phyloP scores from a whole-genome alignment of 495 filamentous ascomycete genomes.

The Entonaema liquescens region DNA sequence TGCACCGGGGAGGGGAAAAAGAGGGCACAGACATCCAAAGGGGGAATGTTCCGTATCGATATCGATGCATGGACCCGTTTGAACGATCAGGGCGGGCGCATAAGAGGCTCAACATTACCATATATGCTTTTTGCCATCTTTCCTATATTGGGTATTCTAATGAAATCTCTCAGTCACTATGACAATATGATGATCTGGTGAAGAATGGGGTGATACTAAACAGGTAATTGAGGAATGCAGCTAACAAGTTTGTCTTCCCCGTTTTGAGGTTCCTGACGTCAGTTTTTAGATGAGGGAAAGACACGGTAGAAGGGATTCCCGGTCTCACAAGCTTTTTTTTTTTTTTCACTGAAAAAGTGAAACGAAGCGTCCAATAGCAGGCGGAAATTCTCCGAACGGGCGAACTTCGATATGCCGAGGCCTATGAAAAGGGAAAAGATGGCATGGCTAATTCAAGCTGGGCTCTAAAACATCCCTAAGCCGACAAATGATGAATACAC shows the following conservation, averaged over 20 bases:
- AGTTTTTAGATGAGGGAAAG: conserved; percentile 33
- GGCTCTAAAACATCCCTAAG: conserved; percentile 22
- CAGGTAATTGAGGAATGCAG: conserved; percentile 25
- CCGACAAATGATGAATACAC: conserved; percentile 4
- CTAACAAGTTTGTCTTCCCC: conserved; percentile 26
- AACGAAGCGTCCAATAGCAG: conserved; percentile 3
- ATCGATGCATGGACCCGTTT: conserved; percentile 6
- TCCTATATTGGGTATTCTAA: conserved; percentile 9
- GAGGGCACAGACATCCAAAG: conserved; percentile 6
- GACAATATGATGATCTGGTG: conserved; percentile 13
- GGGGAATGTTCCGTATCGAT: conserved; percentile 1
- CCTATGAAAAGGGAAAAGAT: conserved; percentile 1
- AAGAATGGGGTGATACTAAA: conserved; percentile 20
- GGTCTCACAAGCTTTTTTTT: conserved; percentile 32
- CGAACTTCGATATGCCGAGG: conserved; percentile 11
- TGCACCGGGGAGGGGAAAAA: conserved; percentile 6
- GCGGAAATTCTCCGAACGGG: neutral
- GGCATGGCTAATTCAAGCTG: neutral
- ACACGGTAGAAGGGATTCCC: conserved; percentile 26
- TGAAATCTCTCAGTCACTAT: conserved; percentile 8
- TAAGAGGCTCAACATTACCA: neutral
- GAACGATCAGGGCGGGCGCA: neutral
- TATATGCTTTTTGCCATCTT: conserved; percentile 14
- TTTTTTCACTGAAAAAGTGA: conserved; percentile 7
- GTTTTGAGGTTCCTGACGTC: conserved; percentile 35